Evolutionary conservation across 257 asterid species (phyloP), one percentile per base, ranked within the genome.

Genomic region (Anisodus tanguticus): DNA sequence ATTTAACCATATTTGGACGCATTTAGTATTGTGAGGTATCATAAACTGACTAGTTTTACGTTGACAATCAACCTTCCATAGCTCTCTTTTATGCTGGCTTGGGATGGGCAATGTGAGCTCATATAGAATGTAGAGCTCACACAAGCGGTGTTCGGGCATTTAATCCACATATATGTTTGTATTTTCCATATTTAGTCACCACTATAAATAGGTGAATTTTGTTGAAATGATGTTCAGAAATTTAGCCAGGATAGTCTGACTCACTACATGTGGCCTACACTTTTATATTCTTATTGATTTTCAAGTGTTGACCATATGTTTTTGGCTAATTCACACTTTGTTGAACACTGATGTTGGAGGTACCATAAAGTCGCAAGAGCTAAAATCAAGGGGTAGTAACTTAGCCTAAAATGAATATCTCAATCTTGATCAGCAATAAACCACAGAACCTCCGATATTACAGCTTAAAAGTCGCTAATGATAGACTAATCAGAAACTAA

Each of bases 281-380:
- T 63, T 22, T 63, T 10, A 63, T 22, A 22, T 63, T 31, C 8
- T 63, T 63, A 63, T 22, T 63, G 37, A 26, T 22, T 63, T 12
- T 63, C 41, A 63, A 63, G 70, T 63, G 70, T 26, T 22, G 35
- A 63, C 39, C 2, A 22, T 16, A 63, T 22, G 39, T 63, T 9
- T 26, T 63, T 16, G 41, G 70, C 16, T 22, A 22, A 63, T 63
- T 12, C 41, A 31, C 39, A 63, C 39, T 9, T 5, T 19, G 39
- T 1, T 19, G 35, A 63, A 63, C 12, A 63, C 3, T 22, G 70
- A 63, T 4, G 35, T 63, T 63, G 70, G 41, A 22, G 16, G 70
- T 63, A 63, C 8, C 70, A 63, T 63, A 26, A 63, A 22, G 70
- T 63, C 22, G 41, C 70, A 63, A 13, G 70, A 63, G 70, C 70